phyloP scores from a whole-genome alignment of 352 stramenopile species.

The Achlya hypogyna region DNA sequence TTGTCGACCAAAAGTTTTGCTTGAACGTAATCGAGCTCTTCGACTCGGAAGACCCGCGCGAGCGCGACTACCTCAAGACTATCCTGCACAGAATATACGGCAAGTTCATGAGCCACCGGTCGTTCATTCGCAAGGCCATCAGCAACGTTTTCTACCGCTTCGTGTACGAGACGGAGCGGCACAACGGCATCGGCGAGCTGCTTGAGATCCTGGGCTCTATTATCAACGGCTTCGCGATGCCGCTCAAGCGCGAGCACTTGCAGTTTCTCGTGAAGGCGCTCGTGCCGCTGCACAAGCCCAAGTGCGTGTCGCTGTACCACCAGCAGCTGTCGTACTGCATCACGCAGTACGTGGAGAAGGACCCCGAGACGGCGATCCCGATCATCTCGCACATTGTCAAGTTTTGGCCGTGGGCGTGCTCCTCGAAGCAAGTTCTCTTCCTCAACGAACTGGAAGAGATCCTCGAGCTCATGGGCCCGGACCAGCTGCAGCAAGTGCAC shows the following conservation, averaged over 20 bases:
- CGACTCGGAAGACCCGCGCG: slow-evolving; percentile 93
- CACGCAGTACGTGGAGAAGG: slow-evolving; percentile 99
- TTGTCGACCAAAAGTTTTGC: slow-evolving; percentile 97
- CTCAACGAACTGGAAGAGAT: slow-evolving; percentile 99
- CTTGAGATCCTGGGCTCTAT: slow-evolving; percentile 97
- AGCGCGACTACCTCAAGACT: slow-evolving; percentile 99
- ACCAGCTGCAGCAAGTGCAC: slow-evolving; percentile 72
- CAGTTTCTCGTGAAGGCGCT: slow-evolving; percentile 92
- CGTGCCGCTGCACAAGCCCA: slow-evolving; percentile 98
- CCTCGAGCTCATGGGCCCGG: slow-evolving; percentile 89
- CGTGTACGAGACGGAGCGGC: slow-evolving; percentile 96
- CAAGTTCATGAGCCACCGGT: slow-evolving; percentile 98
- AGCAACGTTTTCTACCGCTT: slow-evolving; percentile 98
- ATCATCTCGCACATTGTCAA: slow-evolving; percentile 93
- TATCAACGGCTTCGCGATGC: slow-evolving; percentile 99
- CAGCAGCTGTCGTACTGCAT: slow-evolving; percentile 99
- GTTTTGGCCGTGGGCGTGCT: slow-evolving; percentile 93
- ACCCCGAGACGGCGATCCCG: slow-evolving; percentile 92
- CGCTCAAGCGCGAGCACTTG: slow-evolving; percentile 97
- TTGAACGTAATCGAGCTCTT: slow-evolving; percentile 92
- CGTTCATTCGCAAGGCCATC: slow-evolving; percentile 97
- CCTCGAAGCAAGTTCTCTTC: slow-evolving; percentile 94
- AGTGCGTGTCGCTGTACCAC: slow-evolving; percentile 95
- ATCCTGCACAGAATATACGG: slow-evolving; percentile 99
- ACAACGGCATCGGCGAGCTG: slow-evolving; percentile 95